Conservation (phyloP, 306 rosid species). For the Bauhinia variegata region DNA sequence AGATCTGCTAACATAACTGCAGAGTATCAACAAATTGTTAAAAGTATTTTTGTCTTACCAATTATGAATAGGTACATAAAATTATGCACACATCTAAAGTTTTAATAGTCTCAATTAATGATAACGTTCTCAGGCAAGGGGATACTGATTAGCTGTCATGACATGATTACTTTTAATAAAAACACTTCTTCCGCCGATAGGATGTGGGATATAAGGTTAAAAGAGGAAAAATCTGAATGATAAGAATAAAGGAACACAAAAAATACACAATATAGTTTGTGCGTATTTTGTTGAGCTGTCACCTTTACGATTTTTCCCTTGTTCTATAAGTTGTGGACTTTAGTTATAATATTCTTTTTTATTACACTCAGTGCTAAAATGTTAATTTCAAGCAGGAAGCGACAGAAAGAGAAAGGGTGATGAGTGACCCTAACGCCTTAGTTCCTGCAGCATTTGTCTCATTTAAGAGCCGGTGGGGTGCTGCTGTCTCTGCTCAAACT, state of each 20-base stretch:
- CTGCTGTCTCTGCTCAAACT: conserved; percentile 96
- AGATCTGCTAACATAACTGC: neutral
- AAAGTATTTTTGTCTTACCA: neutral
- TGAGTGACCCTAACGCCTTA: conserved; percentile 59
- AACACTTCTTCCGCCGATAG: conserved; percentile 7
- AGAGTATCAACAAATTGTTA: neutral
- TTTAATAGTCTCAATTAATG: conserved; percentile 16
- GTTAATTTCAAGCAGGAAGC: conserved; percentile 68
- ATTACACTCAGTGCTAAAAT: conserved; percentile 14
- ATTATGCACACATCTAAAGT: neutral
- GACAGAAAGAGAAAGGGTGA: conserved; percentile 67
- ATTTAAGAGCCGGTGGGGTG: conserved; percentile 84
- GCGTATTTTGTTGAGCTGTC: neutral
- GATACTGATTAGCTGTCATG: conserved; percentile 15
- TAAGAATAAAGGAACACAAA: conserved; percentile 7
- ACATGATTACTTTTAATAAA: conserved; percentile 1
- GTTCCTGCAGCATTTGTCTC: conserved; percentile 96
- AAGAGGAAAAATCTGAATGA: conserved; percentile 1
- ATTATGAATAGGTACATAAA: conserved; percentile 22
- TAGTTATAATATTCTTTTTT: neutral
- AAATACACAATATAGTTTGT: neutral
- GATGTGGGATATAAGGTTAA: conserved; percentile 7
- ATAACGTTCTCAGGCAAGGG: neutral
- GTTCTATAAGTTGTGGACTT: conserved; percentile 8
- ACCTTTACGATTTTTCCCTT: neutral